A percentile compares a stretch with the other conserved stretches of the same genome.
Conservation (phyloP, 306 rosid genomes). For the Quercus wislizeni region DNA sequence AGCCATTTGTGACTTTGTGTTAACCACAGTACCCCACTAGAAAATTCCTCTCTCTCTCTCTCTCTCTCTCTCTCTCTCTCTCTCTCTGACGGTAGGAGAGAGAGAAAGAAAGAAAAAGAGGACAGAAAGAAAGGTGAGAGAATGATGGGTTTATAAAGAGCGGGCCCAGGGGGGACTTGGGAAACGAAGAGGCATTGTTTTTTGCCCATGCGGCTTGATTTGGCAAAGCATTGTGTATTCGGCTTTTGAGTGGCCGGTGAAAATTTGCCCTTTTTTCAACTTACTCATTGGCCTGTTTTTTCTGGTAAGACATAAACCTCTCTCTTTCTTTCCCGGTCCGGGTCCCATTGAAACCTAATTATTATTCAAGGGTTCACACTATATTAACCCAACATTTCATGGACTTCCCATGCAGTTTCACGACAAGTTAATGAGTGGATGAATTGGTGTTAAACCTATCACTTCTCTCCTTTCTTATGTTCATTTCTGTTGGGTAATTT, state of each 20-base stretch:
- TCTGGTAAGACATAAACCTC: constrained; percentile 14
- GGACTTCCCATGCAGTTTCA: constrained; percentile 5
- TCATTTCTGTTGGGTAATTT: not conserved
- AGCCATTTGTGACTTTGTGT: constrained; percentile 19
- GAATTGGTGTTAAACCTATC: not conserved
- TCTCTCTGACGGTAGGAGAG: constrained; percentile 3
- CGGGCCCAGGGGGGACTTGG: not conserved
- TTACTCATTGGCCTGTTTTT: constrained; percentile 29
- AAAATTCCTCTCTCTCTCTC: not conserved
- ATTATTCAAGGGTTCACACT: constrained; percentile 11
- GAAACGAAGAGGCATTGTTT: not conserved
- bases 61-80: constrained; percentile 8
- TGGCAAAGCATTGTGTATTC: constrained; percentile 12
- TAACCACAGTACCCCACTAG: constrained; percentile 17
- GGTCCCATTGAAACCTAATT: constrained; percentile 12
- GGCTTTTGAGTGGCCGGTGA: constrained; percentile 37
- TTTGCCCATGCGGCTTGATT: constrained; percentile 3
- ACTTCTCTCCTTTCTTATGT: not conserved
- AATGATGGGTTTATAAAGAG: not conserved
- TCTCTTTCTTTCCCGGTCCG: constrained; percentile 14
- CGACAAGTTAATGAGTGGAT: not conserved
- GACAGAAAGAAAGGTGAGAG: not conserved
- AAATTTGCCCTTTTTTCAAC: constrained; percentile 33
- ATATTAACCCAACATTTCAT: constrained; percentile 19
- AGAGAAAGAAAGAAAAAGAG: not conserved